Conservation (phyloP, 2,329 filamentous ascomycete species). For the Ophiosphaerella herpotricha region DNA sequence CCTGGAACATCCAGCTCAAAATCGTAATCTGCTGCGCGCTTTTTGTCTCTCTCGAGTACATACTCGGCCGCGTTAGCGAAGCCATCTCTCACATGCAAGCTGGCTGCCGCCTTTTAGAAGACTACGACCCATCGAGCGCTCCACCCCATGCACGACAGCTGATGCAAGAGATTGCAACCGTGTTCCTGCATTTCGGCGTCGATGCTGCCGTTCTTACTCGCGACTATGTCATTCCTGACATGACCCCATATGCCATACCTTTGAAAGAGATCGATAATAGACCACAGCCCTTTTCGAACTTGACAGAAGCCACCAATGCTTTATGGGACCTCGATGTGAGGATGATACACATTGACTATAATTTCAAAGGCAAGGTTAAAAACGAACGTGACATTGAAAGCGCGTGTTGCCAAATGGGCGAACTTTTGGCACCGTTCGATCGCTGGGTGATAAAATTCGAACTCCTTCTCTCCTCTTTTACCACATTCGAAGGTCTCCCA, state of each 20-base stretch:
- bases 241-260: slow-evolving; percentile 6
- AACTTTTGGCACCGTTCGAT: no score
- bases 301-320: no score
- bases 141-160: slow-evolving; percentile 1
- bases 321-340: no score
- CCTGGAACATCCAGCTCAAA: slow-evolving; percentile 4
- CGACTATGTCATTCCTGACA: slow-evolving; percentile 5
- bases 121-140: slow-evolving; percentile 2
- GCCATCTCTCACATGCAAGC: slow-evolving; percentile 10
- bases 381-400: no score
- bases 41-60: slow-evolving; percentile 13
- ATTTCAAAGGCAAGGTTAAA: no score
- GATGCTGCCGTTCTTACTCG: slow-evolving; percentile 5
- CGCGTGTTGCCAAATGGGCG: no score
- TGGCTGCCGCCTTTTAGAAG: slow-evolving; percentile 8
- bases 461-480: no score
- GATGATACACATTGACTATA: no score
- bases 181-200: slow-evolving; percentile 9
- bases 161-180: slow-evolving; percentile 11
- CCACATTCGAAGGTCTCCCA: no score
- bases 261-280: slow-evolving; percentile 6
- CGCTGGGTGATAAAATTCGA: no score
- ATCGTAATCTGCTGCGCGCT: slow-evolving; percentile 10
- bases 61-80: slow-evolving; percentile 10
- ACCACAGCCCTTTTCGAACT: no score